Evolutionary conservation across 163 green algal species (phyloP), one percentile per base, ranked within the genome.

Genomic region (Scenedesmus sp.): DNA sequence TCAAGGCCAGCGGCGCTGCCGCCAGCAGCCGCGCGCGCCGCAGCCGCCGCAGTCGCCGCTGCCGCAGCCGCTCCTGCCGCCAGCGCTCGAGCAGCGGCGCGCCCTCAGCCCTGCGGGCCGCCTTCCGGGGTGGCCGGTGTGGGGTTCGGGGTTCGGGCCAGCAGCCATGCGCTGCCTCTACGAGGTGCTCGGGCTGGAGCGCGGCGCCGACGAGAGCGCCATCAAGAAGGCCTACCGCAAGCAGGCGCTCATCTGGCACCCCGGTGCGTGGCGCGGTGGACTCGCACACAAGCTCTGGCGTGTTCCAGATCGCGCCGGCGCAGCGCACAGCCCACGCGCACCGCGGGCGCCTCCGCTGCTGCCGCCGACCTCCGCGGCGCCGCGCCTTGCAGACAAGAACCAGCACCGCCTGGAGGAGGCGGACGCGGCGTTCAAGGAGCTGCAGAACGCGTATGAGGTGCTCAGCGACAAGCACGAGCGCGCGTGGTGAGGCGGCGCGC

Each of bases 371-470:
- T 60, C 39, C 39, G 39, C 39, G 39, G 39, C 7, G 7, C 7
- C 39, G 39, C 39, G 39, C 6, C 39, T 6, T 57, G 50, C 92
- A 96, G 95, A 98, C 78, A 99, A 99, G 83, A 97, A 98, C 70
- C 85, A 92, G 58, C 78, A 93, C 70, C 73, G 89, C 3, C 28
- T 86, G n/a, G 87, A 95, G 39, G 85, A 91, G 48, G 94, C 94
- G 9, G 87, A 90, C n/a, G 88, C 92, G 34, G 45, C 72, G 4
- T 98, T 97, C 90, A 94, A 95, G 79, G 94, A 97, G 84, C 86
- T 98, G 9, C 88, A 95, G 45, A 98, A 97, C 75, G 95, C 96
- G 0, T 99, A 97, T 47, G 96, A 99, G 78, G 89, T 98, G 39
- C 81, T 99, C 28, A 94, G 81, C 57, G 95, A 98, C 87, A 89